Percentiles rank a stretch among this genome's conserved stretches.
These are phyloP conservation scores for Geotrichum klebahnii DNA, from an alignment of 1,139 yeast genomes.

Conservation along the genomic window DNA sequence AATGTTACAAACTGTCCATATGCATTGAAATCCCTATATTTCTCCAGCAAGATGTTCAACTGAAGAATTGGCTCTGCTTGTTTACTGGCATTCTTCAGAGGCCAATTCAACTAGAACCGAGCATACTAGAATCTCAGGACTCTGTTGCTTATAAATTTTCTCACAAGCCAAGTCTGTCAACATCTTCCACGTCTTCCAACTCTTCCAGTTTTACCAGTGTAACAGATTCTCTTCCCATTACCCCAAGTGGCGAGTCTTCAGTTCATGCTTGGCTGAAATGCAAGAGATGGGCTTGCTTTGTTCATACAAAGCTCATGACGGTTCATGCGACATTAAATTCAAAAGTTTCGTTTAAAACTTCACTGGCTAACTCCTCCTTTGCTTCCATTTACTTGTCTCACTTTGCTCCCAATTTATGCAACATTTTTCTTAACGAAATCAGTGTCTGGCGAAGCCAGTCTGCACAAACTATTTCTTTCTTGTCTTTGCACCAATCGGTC, in stretches of 20 bases:
- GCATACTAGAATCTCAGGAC: background rate
- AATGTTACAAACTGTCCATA: slow-evolving; percentile 18
- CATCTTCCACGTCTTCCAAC: slow-evolving; percentile 5
- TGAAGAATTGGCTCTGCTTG: slow-evolving; percentile 18
- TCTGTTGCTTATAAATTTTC: background rate
- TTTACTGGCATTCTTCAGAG: slow-evolving; percentile 15
- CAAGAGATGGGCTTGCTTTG: slow-evolving; percentile 76
- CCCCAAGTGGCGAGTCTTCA: background rate
- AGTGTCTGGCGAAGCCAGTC: slow-evolving; percentile 6
- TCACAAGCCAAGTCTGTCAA: slow-evolving; percentile 9
- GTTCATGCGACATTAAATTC: slow-evolving; percentile 5
- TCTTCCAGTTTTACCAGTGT: background rate
- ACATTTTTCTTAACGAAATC: slow-evolving; percentile 16
- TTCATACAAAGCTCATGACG: slow-evolving; percentile 16
- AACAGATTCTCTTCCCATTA: slow-evolving; percentile 1
- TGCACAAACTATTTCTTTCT: slow-evolving; percentile 8
- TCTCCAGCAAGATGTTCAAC: slow-evolving; percentile 17
- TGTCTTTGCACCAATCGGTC: slow-evolving; percentile 6
- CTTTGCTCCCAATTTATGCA: slow-evolving; percentile 21
- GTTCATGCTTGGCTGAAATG: slow-evolving; percentile 63
- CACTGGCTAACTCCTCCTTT: slow-evolving; percentile 2
- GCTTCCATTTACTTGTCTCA: slow-evolving; percentile 16
- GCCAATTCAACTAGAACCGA: slow-evolving; percentile 1
- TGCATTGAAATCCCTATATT: slow-evolving; percentile 12
- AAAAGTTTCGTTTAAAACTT: background rate